Evolutionary conservation across 208 protist species (phyloP).

Genomic region (Tritrichomonas foetus): DNA sequence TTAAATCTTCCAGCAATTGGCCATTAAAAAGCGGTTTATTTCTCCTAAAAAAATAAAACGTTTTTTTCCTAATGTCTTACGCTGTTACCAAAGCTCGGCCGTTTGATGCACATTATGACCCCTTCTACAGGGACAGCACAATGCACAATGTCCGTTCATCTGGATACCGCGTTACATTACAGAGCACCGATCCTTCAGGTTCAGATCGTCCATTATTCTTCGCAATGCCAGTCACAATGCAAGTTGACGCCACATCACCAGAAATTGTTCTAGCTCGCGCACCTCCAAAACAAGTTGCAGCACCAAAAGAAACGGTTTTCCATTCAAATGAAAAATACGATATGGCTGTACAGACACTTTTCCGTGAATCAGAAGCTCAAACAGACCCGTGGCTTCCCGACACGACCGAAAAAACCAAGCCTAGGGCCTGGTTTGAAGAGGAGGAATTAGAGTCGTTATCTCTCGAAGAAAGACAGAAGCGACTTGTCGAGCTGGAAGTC

Average conservation of each 20-base stretch:
- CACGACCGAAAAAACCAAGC: neutral
- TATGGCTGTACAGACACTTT: neutral
- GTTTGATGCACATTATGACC: neutral
- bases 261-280: neutral
- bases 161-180: neutral
- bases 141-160: neutral
- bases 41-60: neutral
- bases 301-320: neutral
- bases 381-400: conserved; percentile 26
- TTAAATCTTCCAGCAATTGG: no score
- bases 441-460: conserved; percentile 13
- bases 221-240: neutral
- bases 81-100: neutral
- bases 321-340: neutral
- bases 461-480: neutral
- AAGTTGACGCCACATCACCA: neutral
- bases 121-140: neutral
- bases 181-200: neutral
- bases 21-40: no score
- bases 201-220: conserved; percentile 38
- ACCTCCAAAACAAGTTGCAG: neutral
- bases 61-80: neutral
- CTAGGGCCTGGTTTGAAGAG: conserved; percentile 4
- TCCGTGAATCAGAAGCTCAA: neutral
- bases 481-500: neutral